Evolutionary conservation across 2,329 filamentous ascomycete genomes (phyloP).

Genomic region (Sporothrix mexicana): DNA sequence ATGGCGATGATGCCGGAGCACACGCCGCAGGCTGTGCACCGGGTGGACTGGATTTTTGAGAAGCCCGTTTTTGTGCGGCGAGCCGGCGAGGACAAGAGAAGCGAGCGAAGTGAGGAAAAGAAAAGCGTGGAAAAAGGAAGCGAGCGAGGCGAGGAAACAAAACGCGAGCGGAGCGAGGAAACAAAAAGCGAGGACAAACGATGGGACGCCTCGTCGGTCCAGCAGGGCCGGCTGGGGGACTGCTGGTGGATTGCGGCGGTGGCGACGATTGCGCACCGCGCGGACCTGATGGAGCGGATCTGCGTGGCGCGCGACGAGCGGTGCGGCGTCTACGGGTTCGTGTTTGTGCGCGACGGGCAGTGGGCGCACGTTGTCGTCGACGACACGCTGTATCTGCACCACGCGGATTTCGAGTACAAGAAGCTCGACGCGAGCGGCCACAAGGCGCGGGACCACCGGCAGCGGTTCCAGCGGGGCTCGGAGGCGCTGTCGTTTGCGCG

Average conservation of each 20-base stretch:
- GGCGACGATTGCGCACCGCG: conserved; percentile 69
- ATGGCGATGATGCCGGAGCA: conserved; percentile 35
- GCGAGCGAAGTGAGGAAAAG: not conserved
- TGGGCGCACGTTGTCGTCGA: conserved; percentile 74
- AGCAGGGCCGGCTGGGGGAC: conserved; percentile 62
- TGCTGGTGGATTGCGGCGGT: conserved; percentile 77
- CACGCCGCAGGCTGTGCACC: conserved; percentile 50
- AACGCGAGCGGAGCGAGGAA: not conserved
- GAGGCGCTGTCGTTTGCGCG: conserved; percentile 72
- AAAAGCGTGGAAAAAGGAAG: too few species aligned
- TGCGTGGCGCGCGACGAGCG: conserved; percentile 71
- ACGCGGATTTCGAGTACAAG: conserved; percentile 56
- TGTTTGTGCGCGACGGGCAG: conserved; percentile 60
- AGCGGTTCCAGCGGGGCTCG: conserved; percentile 69
- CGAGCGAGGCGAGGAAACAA: too few species aligned
- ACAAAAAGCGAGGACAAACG: too few species aligned
- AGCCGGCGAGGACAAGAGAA: not conserved
- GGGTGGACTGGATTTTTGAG: conserved; percentile 61
- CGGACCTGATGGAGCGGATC: conserved; percentile 67
- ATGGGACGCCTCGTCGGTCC: conserved; percentile 47
- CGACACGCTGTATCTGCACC: conserved; percentile 70
- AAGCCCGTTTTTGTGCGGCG: conserved; percentile 59
- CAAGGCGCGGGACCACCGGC: conserved; percentile 66
- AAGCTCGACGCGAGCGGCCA: conserved; percentile 46
- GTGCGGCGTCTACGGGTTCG: conserved; percentile 47